phyloP scores from a whole-genome alignment of 2,329 filamentous ascomycete genomes.

The Aspergillus fijiensis region DNA sequence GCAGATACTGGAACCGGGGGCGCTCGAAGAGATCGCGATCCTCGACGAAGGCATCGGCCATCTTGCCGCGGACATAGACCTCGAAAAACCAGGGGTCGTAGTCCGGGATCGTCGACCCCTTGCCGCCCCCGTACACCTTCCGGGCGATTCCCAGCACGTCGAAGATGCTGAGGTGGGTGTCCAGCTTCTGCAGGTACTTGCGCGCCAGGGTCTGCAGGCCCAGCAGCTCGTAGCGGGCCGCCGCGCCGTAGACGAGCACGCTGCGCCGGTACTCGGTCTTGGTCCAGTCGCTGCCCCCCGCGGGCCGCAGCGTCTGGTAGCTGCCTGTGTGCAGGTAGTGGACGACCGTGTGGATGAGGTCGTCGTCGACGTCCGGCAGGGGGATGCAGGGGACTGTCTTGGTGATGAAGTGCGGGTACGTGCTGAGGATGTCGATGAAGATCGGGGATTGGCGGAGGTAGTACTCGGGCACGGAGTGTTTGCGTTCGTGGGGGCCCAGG shows the following conservation, averaged over 20 bases:
- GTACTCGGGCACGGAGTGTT: slow-evolving; percentile 3
- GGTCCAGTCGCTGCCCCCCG: slow-evolving; percentile 3
- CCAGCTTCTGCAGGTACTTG: slow-evolving; percentile 7
- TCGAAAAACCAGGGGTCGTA: slow-evolving; percentile 5
- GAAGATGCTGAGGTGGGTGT: slow-evolving; percentile 4
- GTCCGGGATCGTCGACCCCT: neutral
- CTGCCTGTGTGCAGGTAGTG: slow-evolving; percentile 2
- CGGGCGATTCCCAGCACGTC: slow-evolving; percentile 1
- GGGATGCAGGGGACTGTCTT: slow-evolving; percentile 1
- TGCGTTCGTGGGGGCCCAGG: slow-evolving; percentile 3
- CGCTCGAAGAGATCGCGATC: slow-evolving; percentile 5
- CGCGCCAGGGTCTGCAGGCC: neutral
- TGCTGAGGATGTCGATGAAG: slow-evolving; percentile 4
- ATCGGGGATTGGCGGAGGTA: slow-evolving; percentile 2
- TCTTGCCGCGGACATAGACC: neutral
- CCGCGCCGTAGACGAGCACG: slow-evolving; percentile 1
- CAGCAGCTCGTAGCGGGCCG: neutral
- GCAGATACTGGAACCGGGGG: slow-evolving; percentile 3
- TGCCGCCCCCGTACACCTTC: neutral
- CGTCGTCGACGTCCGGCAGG: slow-evolving; percentile 5
- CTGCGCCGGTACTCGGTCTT: slow-evolving; percentile 6
- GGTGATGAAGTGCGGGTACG: slow-evolving; percentile 5
- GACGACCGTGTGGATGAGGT: slow-evolving; percentile 3
- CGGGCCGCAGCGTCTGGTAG: slow-evolving; percentile 3
- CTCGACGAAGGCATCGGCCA: slow-evolving; percentile 1